phyloP scores from a whole-genome alignment of 768 basidiomycete genomes.

The Pulveroboletus sp. region DNA sequence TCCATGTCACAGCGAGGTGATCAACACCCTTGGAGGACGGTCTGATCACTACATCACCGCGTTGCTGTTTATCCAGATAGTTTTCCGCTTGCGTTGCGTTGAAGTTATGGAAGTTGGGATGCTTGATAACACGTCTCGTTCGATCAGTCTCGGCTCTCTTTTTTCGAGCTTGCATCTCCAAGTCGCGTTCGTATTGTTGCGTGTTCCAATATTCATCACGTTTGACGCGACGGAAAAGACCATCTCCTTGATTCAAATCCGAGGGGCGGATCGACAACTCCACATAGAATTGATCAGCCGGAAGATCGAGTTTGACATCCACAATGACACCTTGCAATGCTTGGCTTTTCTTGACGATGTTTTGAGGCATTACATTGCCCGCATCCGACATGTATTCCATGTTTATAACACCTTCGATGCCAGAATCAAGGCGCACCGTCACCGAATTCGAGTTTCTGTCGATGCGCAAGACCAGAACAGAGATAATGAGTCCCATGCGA shows the following conservation, averaged over 20 bases:
- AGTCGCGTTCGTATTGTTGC: constrained; percentile 61
- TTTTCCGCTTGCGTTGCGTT: constrained; percentile 87
- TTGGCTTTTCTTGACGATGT: constrained; percentile 72
- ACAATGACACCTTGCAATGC: constrained; percentile 79
- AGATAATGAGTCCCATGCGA: constrained; percentile 76
- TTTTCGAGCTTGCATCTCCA: constrained; percentile 73
- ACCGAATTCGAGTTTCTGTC: constrained; percentile 41
- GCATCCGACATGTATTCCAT: constrained; percentile 55
- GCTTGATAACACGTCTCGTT: constrained; percentile 86
- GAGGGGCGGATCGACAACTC: constrained; percentile 68
- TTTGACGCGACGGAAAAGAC: constrained; percentile 55
- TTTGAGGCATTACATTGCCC: constrained; percentile 37
- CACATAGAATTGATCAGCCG: constrained; percentile 62
- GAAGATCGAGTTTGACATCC: constrained; percentile 60
- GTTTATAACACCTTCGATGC: constrained; percentile 80
- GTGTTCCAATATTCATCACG: constrained; percentile 66
- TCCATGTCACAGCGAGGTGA: constrained; percentile 98
- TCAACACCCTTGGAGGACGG: constrained; percentile 93
- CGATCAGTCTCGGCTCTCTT: constrained; percentile 81
- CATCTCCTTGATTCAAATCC: constrained; percentile 64
- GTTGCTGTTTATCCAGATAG: constrained; percentile 84
- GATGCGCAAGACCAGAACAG: constrained; percentile 63
- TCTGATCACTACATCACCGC: constrained; percentile 94
- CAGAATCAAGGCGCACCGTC: constrained; percentile 84
- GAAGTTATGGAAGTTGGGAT: constrained; percentile 97